Conservation (phyloP, 768 basidiomycete genomes). For the Suillus subalutaceus region DNA sequence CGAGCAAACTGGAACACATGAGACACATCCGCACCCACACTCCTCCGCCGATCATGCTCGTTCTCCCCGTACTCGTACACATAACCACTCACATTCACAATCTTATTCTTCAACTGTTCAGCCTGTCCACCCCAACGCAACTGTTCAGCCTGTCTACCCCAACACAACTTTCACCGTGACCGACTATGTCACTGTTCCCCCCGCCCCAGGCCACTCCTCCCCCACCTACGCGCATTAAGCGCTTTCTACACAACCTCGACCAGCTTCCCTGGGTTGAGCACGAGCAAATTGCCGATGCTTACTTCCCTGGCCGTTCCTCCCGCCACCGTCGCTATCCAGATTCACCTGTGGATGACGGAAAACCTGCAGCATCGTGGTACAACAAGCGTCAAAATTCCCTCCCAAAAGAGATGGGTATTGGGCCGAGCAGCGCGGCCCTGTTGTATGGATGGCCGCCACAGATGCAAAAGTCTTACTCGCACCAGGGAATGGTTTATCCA, state of each 20-base stretch:
- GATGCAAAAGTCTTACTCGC: neutral
- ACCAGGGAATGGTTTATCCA: constrained; percentile 6
- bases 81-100: neutral
- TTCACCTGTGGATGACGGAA: constrained; percentile 15
- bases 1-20: constrained; percentile 4
- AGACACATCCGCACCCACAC: neutral
- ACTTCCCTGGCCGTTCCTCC: constrained; percentile 39
- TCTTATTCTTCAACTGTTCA: constrained; percentile 2
- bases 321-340: constrained; percentile 17
- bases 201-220: constrained; percentile 16
- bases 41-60: neutral
- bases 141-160: neutral
- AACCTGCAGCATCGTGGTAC: constrained; percentile 33
- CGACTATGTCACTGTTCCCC: constrained; percentile 14
- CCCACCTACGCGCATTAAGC: constrained; percentile 38
- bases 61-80: neutral
- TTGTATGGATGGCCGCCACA: constrained; percentile 10
- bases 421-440: constrained; percentile 26
- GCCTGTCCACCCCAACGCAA: neutral
- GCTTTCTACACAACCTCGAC: constrained; percentile 39
- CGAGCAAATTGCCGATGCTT: constrained; percentile 45
- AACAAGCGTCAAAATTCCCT: constrained; percentile 13
- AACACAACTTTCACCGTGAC: constrained; percentile 7
- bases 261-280: constrained; percentile 47
- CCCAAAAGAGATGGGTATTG: constrained; percentile 20